Base-by-base conservation (phyloP, 192 early-diverging fungal genomes). In the Coemansia furcata region DNA sequence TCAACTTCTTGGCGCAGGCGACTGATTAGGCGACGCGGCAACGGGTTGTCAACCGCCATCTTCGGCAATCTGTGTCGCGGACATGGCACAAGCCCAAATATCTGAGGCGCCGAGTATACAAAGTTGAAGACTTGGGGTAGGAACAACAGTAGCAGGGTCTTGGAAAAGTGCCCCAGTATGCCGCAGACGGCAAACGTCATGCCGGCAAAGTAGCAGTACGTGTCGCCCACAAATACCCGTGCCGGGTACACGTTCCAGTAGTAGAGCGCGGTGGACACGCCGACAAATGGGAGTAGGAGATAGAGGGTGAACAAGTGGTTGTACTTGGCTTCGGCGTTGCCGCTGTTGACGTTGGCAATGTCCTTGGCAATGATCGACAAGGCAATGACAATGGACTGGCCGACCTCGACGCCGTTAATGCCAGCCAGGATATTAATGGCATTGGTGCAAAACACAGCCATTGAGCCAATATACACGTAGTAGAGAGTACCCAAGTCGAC, bases 111-210 rank as follows among this genome's bases (percentile, higher is more conserved):
- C 2, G 96, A 98, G 69, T 95, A 94, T 44, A 98, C 30, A 82
- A 99, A 99, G 76, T 99, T 99, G 76, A 99, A 95, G 11, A 96
- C 88, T 76, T 99, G 98, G 0, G 98, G 98, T 6, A 96, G 73
- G 77, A 98, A 97, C 68, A 99, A 92, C 50, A 99, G 72, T 43
- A 99, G 62, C 55, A 99, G 73, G 0, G 97, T 98, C 67, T 98
- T 98, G 52, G 90, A 92, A 67, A 97, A 95, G 52, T 97, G 94
- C 11, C 93, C 91, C 44, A 96, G 69, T 65, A 99, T 96, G 0
- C 95, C 95, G 12, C 96, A 94, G 2, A 99, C 98, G 0, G 98
- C 95, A 86, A 99, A 96, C 0, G 93, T 94, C 96, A 99, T 99
- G 4, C 98, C 98, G 3, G 95, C 94, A 90, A 98, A 98, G 66